Evolutionary conservation across 345 rosid genomes (phyloP).

Genomic region (Eucalyptus lansdowneana): DNA sequence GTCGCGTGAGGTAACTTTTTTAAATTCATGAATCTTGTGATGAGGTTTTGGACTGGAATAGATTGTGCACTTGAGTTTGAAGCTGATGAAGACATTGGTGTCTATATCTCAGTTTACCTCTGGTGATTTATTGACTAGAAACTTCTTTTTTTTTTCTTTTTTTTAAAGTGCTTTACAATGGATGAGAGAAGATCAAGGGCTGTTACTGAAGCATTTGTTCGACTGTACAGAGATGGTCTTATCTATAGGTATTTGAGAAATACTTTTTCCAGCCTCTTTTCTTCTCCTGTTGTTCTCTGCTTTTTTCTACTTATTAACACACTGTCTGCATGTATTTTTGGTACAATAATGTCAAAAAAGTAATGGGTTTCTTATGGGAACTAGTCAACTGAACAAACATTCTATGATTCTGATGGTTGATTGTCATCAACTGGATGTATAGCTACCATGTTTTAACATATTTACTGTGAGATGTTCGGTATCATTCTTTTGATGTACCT

Average conservation of each 20-base stretch:
- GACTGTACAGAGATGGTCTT: constrained; percentile 62
- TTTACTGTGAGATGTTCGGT: not conserved
- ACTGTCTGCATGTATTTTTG: not conserved
- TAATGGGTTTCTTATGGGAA: not conserved
- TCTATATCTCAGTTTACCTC: not conserved
- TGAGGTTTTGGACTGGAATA: not conserved
- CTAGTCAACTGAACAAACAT: not conserved
- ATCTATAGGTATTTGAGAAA: constrained; percentile 55
- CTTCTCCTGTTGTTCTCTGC: not conserved
- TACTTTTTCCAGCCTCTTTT: not conserved
- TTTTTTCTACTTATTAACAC: not conserved
- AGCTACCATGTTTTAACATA: not conserved
- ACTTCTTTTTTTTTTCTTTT: not conserved
- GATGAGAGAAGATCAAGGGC: constrained; percentile 88
- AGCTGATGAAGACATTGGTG: not conserved
- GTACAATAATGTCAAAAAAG: not conserved
- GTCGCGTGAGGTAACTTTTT: constrained; percentile 80
- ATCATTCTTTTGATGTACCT: not conserved
- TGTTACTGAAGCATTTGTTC: constrained; percentile 77
- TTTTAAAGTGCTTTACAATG: constrained; percentile 81
- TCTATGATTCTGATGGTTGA: not conserved
- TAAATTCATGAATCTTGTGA: not conserved
- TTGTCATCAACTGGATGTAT: not conserved
- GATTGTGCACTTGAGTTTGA: not conserved
- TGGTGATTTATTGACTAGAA: not conserved